These are phyloP conservation scores for Phaeotremella skinneri DNA, from an alignment of 768 basidiomycete genomes.

Conservation along the genomic window DNA sequence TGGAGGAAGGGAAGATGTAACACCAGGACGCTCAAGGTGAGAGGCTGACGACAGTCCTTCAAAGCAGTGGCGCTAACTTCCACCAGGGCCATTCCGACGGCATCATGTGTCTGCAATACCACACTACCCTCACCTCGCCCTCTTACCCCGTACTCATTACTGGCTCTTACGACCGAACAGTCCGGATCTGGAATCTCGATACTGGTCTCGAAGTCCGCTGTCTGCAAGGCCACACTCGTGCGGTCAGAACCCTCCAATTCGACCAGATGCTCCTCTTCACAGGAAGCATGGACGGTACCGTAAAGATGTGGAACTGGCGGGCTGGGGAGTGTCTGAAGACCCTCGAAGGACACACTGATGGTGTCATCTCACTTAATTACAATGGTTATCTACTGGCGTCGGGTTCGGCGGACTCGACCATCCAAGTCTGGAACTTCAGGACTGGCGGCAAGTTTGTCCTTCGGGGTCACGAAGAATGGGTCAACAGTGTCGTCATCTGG, in stretches of 20 bases:
- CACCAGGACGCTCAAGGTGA: constrained; percentile 68
- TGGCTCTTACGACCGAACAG: constrained; percentile 92
- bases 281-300: constrained; percentile 90
- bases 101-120: constrained; percentile 95
- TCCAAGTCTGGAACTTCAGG: constrained; percentile 70
- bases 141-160: constrained; percentile 83
- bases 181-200: constrained; percentile 94
- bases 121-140: constrained; percentile 65
- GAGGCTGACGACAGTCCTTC: constrained; percentile 3
- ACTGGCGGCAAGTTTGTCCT: constrained; percentile 89
- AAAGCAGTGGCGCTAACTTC: constrained; percentile 1
- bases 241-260: constrained; percentile 89
- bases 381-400: constrained; percentile 88
- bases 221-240: constrained; percentile 84
- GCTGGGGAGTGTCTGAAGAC: constrained; percentile 58
- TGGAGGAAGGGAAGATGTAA: constrained; percentile 91
- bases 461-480: constrained; percentile 92
- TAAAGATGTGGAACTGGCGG: constrained; percentile 66
- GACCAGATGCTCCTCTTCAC: constrained; percentile 94
- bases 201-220: constrained; percentile 78
- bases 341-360: constrained; percentile 83
- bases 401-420: constrained; percentile 89
- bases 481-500: constrained; percentile 92
- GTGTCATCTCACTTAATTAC: constrained; percentile 86
- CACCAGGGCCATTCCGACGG: constrained; percentile 81